Percentiles rank a stretch among this genome's conserved stretches.
phyloP scores from a whole-genome alignment of 2,329 filamentous ascomycete species.

The Ceratocystis smalleyi region DNA sequence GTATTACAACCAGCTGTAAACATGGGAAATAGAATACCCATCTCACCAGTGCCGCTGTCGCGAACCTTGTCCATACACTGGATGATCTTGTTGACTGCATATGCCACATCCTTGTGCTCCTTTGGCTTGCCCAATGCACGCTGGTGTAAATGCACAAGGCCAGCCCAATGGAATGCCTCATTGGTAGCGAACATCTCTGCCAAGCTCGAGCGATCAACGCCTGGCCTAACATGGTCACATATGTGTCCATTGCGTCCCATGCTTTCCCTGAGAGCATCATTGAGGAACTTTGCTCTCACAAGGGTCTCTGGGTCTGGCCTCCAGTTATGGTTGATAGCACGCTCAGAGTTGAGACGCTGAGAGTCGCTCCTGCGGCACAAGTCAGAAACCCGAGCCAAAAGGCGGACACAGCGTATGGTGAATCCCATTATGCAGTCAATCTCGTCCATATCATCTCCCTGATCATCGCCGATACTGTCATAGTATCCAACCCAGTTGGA shows the following conservation, averaged over 20 bases:
- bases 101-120: constrained; percentile 44
- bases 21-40: constrained; percentile 62
- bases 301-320: constrained; percentile 39
- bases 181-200: constrained; percentile 57
- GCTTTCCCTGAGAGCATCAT: constrained; percentile 43
- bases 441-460: constrained; percentile 40
- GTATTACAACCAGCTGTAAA: constrained; percentile 72
- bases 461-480: constrained; percentile 34
- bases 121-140: constrained; percentile 50
- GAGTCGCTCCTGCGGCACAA: constrained; percentile 53
- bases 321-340: constrained; percentile 34
- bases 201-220: constrained; percentile 39
- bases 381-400: constrained; percentile 48
- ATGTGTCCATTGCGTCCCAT: constrained; percentile 29
- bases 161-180: constrained; percentile 65
- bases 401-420: constrained; percentile 33
- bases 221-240: constrained; percentile 33
- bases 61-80: constrained; percentile 45
- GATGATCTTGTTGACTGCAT: constrained; percentile 47
- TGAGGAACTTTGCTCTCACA: constrained; percentile 42
- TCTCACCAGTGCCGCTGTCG: constrained; percentile 54
- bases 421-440: constrained; percentile 59
- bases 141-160: constrained; percentile 58
- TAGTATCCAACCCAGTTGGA: constrained; percentile 37
- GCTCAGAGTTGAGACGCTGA: constrained; percentile 41